Conservation (phyloP, 345 rosid genomes). For the Rhizophora mangle region DNA sequence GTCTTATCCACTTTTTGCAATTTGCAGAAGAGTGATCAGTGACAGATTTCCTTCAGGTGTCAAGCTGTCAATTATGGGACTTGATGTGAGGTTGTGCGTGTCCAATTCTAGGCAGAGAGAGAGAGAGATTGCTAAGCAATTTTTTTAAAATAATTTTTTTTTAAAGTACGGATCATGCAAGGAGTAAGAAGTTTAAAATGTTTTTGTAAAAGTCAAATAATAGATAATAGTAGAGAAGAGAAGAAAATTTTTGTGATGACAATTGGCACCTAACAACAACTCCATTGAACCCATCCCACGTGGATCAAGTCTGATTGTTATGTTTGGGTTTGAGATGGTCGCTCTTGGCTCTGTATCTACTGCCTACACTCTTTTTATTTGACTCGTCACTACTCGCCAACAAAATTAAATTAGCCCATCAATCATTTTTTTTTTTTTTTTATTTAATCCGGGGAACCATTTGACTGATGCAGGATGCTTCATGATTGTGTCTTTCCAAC, state of each 20-base stretch:
- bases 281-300: slow-evolving; percentile 23
- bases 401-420: slow-evolving; percentile 6
- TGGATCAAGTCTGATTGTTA: slow-evolving; percentile 21
- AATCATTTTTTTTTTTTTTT: neutral
- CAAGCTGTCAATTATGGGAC: neutral
- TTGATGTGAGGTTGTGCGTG: neutral
- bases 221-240: slow-evolving; percentile 9
- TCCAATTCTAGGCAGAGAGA: neutral
- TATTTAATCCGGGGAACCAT: neutral
- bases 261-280: slow-evolving; percentile 14
- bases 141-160: neutral
- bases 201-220: slow-evolving; percentile 26
- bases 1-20: slow-evolving; percentile 1
- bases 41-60: slow-evolving; percentile 5
- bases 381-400: neutral
- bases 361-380: too few relatives aligned
- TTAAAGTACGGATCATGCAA: neutral
- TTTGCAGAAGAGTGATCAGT: slow-evolving; percentile 23
- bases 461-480: neutral
- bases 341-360: neutral
- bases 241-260: slow-evolving; percentile 5
- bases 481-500: neutral
- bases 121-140: neutral
- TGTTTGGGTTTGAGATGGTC: slow-evolving; percentile 3
- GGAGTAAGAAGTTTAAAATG: neutral